These are phyloP conservation scores for Boletus barrowsii DNA, from an alignment of 768 basidiomycete genomes.

Conservation along the genomic window DNA sequence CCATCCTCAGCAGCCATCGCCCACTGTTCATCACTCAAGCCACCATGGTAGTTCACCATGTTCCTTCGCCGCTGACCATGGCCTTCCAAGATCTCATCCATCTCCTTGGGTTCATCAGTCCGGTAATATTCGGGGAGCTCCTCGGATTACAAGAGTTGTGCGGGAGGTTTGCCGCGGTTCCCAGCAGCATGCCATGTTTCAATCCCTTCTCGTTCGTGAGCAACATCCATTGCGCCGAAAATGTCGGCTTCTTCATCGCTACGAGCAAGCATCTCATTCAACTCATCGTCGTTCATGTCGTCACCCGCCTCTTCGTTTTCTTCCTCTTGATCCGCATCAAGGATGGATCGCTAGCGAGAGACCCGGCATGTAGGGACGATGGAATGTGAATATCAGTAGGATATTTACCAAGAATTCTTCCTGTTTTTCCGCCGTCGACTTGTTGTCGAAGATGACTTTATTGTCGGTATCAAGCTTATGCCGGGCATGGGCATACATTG, in stretches of 20 bases:
- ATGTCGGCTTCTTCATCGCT: conserved; percentile 71
- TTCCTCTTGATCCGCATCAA: conserved; percentile 87
- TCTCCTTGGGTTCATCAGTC: conserved; percentile 65
- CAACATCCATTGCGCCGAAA: conserved; percentile 80
- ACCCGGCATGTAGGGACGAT: not conserved
- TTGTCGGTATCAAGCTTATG: conserved; percentile 98
- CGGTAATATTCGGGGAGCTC: conserved; percentile 94
- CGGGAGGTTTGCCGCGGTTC: conserved; percentile 74
- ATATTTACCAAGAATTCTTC: conserved; percentile 83
- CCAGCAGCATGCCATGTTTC: conserved; percentile 71
- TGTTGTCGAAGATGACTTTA: conserved; percentile 99
- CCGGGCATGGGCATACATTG: conserved; percentile 92
- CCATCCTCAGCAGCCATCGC: conserved; percentile 82
- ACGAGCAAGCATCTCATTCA: conserved; percentile 90
- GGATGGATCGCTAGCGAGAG: conserved; percentile 68
- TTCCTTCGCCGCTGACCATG: conserved; percentile 83
- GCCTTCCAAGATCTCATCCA: conserved; percentile 57
- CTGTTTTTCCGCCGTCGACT: conserved; percentile 96
- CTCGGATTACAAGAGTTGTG: conserved; percentile 74
- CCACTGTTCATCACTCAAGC: conserved; percentile 92
- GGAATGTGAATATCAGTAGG: not conserved
- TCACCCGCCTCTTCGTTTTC: conserved; percentile 84
- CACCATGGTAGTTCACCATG: conserved; percentile 90
- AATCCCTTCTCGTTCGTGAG: conserved; percentile 66
- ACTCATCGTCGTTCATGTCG: conserved; percentile 88